phyloP scores from a whole-genome alignment of 1,284 basidiomycete species.

The Takashimella koratensis region DNA sequence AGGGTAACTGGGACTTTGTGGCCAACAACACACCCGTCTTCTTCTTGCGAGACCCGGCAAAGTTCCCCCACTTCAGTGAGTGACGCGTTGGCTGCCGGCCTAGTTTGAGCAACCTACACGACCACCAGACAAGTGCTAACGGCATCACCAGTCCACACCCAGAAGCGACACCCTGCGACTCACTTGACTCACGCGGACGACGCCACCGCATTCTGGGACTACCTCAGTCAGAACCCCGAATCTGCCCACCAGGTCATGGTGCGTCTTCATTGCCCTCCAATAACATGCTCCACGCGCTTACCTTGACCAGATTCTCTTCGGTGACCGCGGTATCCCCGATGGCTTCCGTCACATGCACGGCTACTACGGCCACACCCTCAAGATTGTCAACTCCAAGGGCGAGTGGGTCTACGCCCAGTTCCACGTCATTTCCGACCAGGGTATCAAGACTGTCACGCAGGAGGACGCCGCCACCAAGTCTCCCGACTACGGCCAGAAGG shows the following conservation, averaged over 20 bases:
- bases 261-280: slow-evolving; percentile 58
- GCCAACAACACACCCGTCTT: slow-evolving; percentile 87
- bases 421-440: slow-evolving; percentile 70
- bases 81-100: neutral
- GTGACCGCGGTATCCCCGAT: slow-evolving; percentile 80
- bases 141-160: slow-evolving; percentile 68
- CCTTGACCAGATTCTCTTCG: slow-evolving; percentile 32
- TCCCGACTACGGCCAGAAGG: slow-evolving; percentile 74
- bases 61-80: slow-evolving; percentile 66
- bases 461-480: slow-evolving; percentile 53
- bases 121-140: neutral
- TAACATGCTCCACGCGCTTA: slow-evolving; percentile 45
- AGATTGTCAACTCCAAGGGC: slow-evolving; percentile 77
- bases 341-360: slow-evolving; percentile 74
- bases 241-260: slow-evolving; percentile 81
- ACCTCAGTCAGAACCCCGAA: slow-evolving; percentile 86
- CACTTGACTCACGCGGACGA: slow-evolving; percentile 43
- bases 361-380: slow-evolving; percentile 90
- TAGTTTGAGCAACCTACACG: too few relatives aligned
- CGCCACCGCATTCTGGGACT: slow-evolving; percentile 64
- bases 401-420: slow-evolving; percentile 79
- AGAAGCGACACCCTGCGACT: slow-evolving; percentile 66
- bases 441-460: slow-evolving; percentile 60
- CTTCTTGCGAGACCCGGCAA: slow-evolving; percentile 62
- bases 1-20: slow-evolving; percentile 91